These are phyloP conservation scores for Leishmania lainsoni DNA, from an alignment of 208 protist species.

Conservation along the genomic window DNA sequence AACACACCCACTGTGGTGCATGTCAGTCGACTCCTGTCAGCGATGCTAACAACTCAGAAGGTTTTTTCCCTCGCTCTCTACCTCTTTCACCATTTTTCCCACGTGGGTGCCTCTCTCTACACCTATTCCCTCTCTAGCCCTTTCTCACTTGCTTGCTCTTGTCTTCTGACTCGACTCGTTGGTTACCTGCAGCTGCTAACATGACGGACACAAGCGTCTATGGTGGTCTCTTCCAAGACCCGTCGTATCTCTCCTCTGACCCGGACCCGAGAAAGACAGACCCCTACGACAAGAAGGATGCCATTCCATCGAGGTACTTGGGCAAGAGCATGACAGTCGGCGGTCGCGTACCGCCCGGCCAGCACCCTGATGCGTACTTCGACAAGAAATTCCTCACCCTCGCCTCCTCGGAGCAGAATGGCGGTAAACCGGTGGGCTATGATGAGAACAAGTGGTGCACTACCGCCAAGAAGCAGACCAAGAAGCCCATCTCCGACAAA, in stretches of 20 bases:
- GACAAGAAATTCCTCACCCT: slow-evolving; percentile 81
- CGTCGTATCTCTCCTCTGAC: slow-evolving; percentile 70
- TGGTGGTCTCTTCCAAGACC: slow-evolving; percentile 87
- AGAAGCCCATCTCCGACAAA: slow-evolving; percentile 58
- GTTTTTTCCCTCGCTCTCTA: neutral
- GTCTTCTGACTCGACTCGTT: neutral
- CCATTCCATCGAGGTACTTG: slow-evolving; percentile 79
- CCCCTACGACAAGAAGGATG: slow-evolving; percentile 80
- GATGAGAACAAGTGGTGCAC: slow-evolving; percentile 45
- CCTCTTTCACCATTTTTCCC: neutral
- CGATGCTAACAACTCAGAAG: neutral
- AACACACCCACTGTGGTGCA: neutral
- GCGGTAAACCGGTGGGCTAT: slow-evolving; percentile 59
- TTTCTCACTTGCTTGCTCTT: neutral
- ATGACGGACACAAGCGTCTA: slow-evolving; percentile 86
- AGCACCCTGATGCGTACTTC: slow-evolving; percentile 62
- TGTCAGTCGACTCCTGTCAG: neutral
- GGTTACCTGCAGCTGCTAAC: neutral
- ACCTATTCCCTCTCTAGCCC: neutral
- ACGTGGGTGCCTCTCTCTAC: neutral
- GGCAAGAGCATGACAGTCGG: slow-evolving; percentile 73
- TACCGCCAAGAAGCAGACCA: slow-evolving; percentile 25
- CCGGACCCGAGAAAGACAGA: slow-evolving; percentile 75
- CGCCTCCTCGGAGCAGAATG: slow-evolving; percentile 78
- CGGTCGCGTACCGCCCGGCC: slow-evolving; percentile 37